phyloP scores from a whole-genome alignment of 257 asterid species.

The Misopates orontium region DNA sequence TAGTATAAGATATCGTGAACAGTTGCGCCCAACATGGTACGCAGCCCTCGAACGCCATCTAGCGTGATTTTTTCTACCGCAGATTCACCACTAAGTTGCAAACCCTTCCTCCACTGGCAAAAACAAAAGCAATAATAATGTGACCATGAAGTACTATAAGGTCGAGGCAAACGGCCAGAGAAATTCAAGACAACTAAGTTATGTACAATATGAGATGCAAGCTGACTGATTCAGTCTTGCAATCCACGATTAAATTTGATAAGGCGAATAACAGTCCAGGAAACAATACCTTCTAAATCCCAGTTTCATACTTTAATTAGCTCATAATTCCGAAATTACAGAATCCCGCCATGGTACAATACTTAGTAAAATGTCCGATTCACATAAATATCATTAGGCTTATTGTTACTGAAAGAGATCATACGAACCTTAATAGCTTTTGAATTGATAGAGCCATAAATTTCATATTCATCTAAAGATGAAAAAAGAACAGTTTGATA shows the following conservation, averaged over 20 bases:
- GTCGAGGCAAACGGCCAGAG: constrained; percentile 18
- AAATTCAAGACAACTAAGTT: constrained; percentile 19
- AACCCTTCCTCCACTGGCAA: constrained; percentile 92
- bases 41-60: constrained; percentile 94
- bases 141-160: not conserved
- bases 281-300: constrained; percentile 13
- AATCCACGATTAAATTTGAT: not conserved
- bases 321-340: not conserved
- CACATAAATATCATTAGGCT: constrained; percentile 5
- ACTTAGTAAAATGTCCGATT: constrained; percentile 9
- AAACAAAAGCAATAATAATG: constrained; percentile 26
- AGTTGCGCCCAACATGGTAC: constrained; percentile 90
- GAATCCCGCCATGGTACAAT: constrained; percentile 9
- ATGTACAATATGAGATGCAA: constrained; percentile 17
- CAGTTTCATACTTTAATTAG: constrained; percentile 16
- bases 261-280: not conserved
- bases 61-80: constrained; percentile 86
- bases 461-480: not conserved
- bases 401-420: constrained; percentile 6
- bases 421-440: not conserved
- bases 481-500: not conserved
- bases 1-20: constrained; percentile 97
- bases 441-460: not conserved
- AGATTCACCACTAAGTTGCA: constrained; percentile 87
- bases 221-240: not conserved